phyloP scores from a whole-genome alignment of 1,139 yeast species.

The Magnusiomyces ingens region DNA sequence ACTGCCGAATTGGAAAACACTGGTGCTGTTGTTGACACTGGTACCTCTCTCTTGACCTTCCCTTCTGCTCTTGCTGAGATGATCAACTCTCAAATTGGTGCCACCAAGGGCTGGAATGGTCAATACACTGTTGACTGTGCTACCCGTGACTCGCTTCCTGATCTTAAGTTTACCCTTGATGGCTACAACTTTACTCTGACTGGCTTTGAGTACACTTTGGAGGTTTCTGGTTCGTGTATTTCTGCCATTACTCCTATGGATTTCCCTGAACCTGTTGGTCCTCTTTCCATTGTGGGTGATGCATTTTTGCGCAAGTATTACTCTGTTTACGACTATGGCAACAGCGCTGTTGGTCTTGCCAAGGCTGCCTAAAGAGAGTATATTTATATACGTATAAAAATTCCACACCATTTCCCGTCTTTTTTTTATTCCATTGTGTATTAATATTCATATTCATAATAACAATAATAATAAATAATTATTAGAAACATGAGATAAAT shows the following conservation, averaged over 20 bases:
- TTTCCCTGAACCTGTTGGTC: slow-evolving; percentile 94
- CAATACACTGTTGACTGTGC: slow-evolving; percentile 91
- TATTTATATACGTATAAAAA: background rate
- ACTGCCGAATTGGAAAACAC: slow-evolving; percentile 72
- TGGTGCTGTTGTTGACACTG: slow-evolving; percentile 98
- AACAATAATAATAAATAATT: too few species aligned
- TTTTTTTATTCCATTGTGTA: background rate
- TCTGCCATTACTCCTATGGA: slow-evolving; percentile 97
- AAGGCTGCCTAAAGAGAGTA: slow-evolving; percentile 41
- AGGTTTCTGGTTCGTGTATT: slow-evolving; percentile 88
- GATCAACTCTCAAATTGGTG: slow-evolving; percentile 91
- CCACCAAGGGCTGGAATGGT: slow-evolving; percentile 94
- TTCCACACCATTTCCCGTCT: background rate
- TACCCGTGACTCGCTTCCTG: slow-evolving; percentile 75
- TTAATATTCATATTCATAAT: background rate
- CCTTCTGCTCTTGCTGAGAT: slow-evolving; percentile 95
- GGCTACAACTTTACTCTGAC: slow-evolving; percentile 87
- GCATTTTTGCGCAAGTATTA: slow-evolving; percentile 93
- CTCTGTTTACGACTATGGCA: slow-evolving; percentile 85
- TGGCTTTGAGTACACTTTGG: slow-evolving; percentile 87
- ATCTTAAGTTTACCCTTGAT: slow-evolving; percentile 77
- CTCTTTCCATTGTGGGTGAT: slow-evolving; percentile 92
- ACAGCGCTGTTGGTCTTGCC: slow-evolving; percentile 92
- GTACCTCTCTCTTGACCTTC: slow-evolving; percentile 90
- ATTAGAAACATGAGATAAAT: too few species aligned